Conservation (phyloP, 148 eudicot genomes). For the Vaccinium darrowii region DNA sequence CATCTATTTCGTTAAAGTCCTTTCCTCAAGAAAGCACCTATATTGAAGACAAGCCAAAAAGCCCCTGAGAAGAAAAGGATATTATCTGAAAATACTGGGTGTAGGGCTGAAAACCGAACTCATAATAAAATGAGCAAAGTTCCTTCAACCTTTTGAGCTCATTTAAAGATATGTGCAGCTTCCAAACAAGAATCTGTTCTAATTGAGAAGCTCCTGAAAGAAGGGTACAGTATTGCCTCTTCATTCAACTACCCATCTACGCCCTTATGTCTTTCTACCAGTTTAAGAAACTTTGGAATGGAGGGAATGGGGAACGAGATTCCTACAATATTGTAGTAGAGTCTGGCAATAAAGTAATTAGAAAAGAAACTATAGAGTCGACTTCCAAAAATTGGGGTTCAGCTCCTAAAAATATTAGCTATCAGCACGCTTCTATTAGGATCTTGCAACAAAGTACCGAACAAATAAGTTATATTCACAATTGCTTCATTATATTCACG, state of each 20-base stretch:
- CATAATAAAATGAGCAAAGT: background rate
- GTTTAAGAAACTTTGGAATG: background rate
- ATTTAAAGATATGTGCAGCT: background rate
- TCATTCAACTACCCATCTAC: background rate
- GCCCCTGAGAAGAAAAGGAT: background rate
- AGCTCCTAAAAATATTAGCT: background rate
- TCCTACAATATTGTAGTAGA: background rate
- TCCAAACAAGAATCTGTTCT: background rate
- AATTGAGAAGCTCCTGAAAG: background rate
- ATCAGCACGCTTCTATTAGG: background rate
- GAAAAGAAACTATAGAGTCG: background rate
- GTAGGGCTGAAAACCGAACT: background rate
- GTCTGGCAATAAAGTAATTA: background rate
- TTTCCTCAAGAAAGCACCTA: slow-evolving; percentile 4
- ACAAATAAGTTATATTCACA: background rate
- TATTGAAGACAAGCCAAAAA: background rate
- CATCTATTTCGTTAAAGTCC: background rate
- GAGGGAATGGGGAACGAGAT: background rate
- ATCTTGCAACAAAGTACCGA: background rate
- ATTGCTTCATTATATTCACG: background rate
- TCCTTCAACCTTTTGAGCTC: background rate
- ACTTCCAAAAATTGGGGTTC: background rate
- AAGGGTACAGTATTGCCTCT: background rate
- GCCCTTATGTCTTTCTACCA: background rate
- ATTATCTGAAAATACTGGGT: background rate